Evolutionary conservation across 768 basidiomycete species (phyloP).

Genomic region (Leccinum uliginosum): DNA sequence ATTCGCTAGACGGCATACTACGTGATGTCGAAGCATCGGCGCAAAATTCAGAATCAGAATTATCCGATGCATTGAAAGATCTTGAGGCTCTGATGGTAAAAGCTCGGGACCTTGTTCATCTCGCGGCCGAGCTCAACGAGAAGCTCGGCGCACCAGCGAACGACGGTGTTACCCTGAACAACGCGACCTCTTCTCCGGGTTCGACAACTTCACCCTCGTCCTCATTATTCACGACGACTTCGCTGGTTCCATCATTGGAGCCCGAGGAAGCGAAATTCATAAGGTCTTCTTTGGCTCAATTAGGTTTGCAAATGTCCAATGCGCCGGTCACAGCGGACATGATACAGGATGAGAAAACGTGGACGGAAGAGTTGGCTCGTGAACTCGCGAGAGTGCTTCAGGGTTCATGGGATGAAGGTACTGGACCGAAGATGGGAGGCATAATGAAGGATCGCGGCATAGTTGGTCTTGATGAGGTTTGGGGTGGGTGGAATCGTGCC

Average conservation of each 20-base stretch:
- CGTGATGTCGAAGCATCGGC: conserved; percentile 67
- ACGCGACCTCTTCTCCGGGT: conserved; percentile 9
- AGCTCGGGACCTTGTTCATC: conserved; percentile 87
- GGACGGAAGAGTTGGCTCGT: conserved; percentile 74
- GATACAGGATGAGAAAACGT: conserved; percentile 75
- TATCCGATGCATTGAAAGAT: conserved; percentile 78
- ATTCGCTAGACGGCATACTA: conserved; percentile 69
- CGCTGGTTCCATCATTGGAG: conserved; percentile 44
- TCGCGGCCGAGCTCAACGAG: conserved; percentile 85
- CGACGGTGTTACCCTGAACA: conserved; percentile 1
- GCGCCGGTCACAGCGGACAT: conserved; percentile 86
- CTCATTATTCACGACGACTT: conserved; percentile 22
- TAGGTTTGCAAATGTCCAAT: conserved; percentile 75
- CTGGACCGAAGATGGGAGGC: conserved; percentile 35
- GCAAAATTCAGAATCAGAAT: conserved; percentile 55
- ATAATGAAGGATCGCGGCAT: conserved; percentile 80
- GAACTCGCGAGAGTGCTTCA: conserved; percentile 78
- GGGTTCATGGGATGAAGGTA: conserved; percentile 28
- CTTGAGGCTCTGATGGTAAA: conserved; percentile 88
- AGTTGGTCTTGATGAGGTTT: conserved; percentile 86
- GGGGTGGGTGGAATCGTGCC: conserved; percentile 94
- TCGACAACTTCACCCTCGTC: conserved; percentile 20
- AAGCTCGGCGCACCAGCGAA: conserved; percentile 52
- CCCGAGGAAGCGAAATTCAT: conserved; percentile 86
- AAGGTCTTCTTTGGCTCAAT: conserved; percentile 81